Conservation (phyloP, 148 eudicot genomes). For the Drosera capensis region DNA sequence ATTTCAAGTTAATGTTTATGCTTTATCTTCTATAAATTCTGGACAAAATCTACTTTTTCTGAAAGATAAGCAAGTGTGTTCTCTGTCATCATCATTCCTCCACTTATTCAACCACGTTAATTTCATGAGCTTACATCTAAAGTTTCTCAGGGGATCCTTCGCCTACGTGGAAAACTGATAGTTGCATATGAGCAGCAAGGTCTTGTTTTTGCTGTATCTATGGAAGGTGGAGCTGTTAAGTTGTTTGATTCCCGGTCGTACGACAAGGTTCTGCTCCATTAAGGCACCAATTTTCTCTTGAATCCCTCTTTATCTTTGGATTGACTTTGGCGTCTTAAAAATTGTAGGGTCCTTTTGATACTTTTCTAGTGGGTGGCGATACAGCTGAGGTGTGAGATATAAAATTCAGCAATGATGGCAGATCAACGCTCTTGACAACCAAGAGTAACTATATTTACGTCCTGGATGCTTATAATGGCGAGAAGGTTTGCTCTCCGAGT, state of each 20-base stretch:
- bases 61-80: too few relatives aligned
- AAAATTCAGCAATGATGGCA: slow-evolving; percentile 97
- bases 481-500: slow-evolving; percentile 43
- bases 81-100: too few relatives aligned
- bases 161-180: slow-evolving; percentile 78
- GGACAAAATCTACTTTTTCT: too few relatives aligned
- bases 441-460: slow-evolving; percentile 65
- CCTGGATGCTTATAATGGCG: slow-evolving; percentile 91
- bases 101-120: too few relatives aligned
- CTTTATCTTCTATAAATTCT: too few relatives aligned
- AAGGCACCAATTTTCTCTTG: background rate
- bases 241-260: slow-evolving; percentile 89
- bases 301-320: background rate
- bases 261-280: slow-evolving; percentile 55
- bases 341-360: slow-evolving; percentile 91
- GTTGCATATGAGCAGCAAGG: slow-evolving; percentile 99
- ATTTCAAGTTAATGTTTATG: too few relatives aligned
- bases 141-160: slow-evolving; percentile 69
- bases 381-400: slow-evolving; percentile 94
- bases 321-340: slow-evolving; percentile 1
- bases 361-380: slow-evolving; percentile 97
- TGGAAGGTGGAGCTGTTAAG: slow-evolving; percentile 99
- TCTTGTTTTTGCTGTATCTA: slow-evolving; percentile 95
- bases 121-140: slow-evolving; percentile 11
- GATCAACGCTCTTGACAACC: slow-evolving; percentile 93